Evolutionary conservation across 495 filamentous ascomycete species (phyloP).

Genomic region (Letharia columbiana): DNA sequence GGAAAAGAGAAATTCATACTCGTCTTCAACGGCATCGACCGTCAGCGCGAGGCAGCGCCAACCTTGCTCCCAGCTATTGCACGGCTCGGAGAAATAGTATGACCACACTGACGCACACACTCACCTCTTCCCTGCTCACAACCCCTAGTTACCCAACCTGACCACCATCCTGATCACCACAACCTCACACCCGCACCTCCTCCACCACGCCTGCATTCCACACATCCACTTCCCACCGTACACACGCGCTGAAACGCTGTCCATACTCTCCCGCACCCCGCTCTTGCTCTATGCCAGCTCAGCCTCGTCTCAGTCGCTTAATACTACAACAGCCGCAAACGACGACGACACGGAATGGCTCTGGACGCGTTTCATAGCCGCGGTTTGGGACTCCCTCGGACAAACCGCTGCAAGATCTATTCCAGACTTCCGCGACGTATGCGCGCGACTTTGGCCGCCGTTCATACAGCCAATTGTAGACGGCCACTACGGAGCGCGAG

Average conservation of each 20-base stretch:
- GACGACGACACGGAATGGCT: slow-evolving; percentile 51
- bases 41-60: slow-evolving; percentile 67
- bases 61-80: slow-evolving; percentile 79
- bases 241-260: slow-evolving; percentile 64
- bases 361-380: slow-evolving; percentile 69
- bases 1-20: slow-evolving; percentile 57
- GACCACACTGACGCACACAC: slow-evolving; percentile 24
- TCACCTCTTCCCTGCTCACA: slow-evolving; percentile 11
- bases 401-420: slow-evolving; percentile 59
- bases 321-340: slow-evolving; percentile 20
- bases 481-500: slow-evolving; percentile 58
- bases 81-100: slow-evolving; percentile 66
- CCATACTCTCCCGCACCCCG: slow-evolving; percentile 53
- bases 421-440: slow-evolving; percentile 48
- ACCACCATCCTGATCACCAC: slow-evolving; percentile 72
- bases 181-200: slow-evolving; percentile 56
- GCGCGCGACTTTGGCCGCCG: slow-evolving; percentile 54
- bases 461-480: slow-evolving; percentile 60
- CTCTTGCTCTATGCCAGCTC: slow-evolving; percentile 34
- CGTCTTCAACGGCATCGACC: slow-evolving; percentile 87
- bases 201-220: slow-evolving; percentile 63
- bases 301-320: slow-evolving; percentile 35
- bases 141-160: slow-evolving; percentile 64
- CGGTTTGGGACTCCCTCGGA: slow-evolving; percentile 64
- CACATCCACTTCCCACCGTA: slow-evolving; percentile 83